Evolutionary conservation across 371 early-diverging fungal species (phyloP), one percentile per base, ranked within the genome.

Genomic region (Mucor plumbeus): DNA sequence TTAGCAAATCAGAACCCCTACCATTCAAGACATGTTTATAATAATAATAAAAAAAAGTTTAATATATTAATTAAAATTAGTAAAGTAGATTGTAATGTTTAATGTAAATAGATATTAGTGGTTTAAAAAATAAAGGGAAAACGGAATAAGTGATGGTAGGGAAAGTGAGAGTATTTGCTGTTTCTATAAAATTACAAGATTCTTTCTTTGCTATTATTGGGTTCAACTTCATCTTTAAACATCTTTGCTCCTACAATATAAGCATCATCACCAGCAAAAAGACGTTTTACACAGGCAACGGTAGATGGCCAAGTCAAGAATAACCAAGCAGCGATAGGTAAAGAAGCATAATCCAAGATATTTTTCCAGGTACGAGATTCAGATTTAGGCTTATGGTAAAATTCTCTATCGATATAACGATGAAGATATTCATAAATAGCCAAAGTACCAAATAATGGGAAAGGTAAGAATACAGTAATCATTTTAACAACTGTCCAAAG

Each of bases 281-380:
- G 65, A n/a, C 85, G 81, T 43, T 82, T 84, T 21, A 86, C 66
- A 54, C 83, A 81, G n/a, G 84, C 83, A 59, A 85, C 35, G 21
- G 85, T 82, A 9, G 84, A 80, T 26, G 86, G 86, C 17, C 83
- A 62, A 21, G 86, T 86, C 77, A 86, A 77, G 58, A 83, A 86
- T 26, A 85, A 55, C 84, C 83, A 84, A 44, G 86, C 86, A 43
- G 84, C 80, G 10, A 86, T 62, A 34, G 86, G 86, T 34, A 84
- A 62, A 35, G 74, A 79, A 19, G 70, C 70, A 68, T 85, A 86
- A 56, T 86, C 86, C n/a, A 69, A 35, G 11, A 75, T 43, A 58
- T 84, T 77, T 59, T 61, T 78, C 85, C 82, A 82, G n/a, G 72
- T 74, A 60, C 85, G 63, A 13, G 80, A 76, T 55, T 85, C 85